phyloP scores from a whole-genome alignment of 1,139 yeast genomes.

The Sugiyamaella japonica region DNA sequence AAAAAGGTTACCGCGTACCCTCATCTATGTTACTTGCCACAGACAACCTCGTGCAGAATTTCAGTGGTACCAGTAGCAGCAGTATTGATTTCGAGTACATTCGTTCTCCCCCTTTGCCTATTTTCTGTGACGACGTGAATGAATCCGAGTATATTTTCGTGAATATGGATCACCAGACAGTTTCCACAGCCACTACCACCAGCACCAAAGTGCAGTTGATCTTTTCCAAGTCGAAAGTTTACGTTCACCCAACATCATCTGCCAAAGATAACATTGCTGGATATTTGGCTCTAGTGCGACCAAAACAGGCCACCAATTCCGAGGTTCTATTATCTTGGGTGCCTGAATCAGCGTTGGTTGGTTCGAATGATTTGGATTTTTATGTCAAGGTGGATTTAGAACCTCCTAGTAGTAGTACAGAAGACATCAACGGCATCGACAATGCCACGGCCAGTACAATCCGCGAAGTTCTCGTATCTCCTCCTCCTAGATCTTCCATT shows the following conservation, averaged over 20 bases:
- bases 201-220: slow-evolving; percentile 36
- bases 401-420: slow-evolving; percentile 26
- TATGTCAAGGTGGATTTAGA: slow-evolving; percentile 58
- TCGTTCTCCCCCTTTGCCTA: background rate
- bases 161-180: slow-evolving; percentile 7
- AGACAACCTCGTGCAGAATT: background rate
- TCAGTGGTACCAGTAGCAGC: background rate
- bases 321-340: slow-evolving; percentile 73
- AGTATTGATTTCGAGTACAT: background rate
- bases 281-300: slow-evolving; percentile 61
- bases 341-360: slow-evolving; percentile 59
- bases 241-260: slow-evolving; percentile 75
- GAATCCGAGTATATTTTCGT: slow-evolving; percentile 12
- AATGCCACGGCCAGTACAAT: slow-evolving; percentile 17
- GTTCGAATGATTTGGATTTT: slow-evolving; percentile 49
- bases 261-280: slow-evolving; percentile 80
- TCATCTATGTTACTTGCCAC: slow-evolving; percentile 5
- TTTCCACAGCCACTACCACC: background rate
- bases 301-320: slow-evolving; percentile 51
- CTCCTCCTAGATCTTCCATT: slow-evolving; percentile 54
- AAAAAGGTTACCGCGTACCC: background rate
- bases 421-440: background rate
- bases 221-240: slow-evolving; percentile 52
- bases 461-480: slow-evolving; percentile 45
- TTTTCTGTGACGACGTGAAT: slow-evolving; percentile 6